These are phyloP conservation scores for Penicillium sp. DNA, from an alignment of 2,329 filamentous ascomycete species.

Conservation along the genomic window DNA sequence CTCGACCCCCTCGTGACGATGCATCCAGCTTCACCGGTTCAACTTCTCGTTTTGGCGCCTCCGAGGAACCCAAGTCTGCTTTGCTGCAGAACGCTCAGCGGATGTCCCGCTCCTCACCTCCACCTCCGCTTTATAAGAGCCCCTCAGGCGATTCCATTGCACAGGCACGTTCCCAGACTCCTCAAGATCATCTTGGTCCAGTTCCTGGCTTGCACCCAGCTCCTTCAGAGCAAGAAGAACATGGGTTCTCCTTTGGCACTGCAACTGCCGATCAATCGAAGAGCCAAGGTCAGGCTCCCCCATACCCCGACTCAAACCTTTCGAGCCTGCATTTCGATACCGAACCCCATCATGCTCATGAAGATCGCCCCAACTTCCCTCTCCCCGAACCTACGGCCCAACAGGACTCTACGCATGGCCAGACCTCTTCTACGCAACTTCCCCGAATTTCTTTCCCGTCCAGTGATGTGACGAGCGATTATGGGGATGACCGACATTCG, in stretches of 20 bases:
- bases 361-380: slow-evolving; percentile 27
- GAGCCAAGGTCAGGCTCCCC: background rate
- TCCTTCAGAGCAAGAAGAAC: slow-evolving; percentile 18
- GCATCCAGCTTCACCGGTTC: slow-evolving; percentile 59
- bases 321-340: slow-evolving; percentile 26
- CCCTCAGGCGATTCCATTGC: slow-evolving; percentile 20
- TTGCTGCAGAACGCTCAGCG: slow-evolving; percentile 61
- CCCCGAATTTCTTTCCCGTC: slow-evolving; percentile 46
- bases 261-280: slow-evolving; percentile 9
- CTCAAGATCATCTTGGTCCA: slow-evolving; percentile 22
- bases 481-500: slow-evolving; percentile 57
- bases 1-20: slow-evolving; percentile 47
- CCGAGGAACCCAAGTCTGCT: slow-evolving; percentile 55
- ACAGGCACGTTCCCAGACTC: slow-evolving; percentile 10
- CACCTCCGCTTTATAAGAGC: slow-evolving; percentile 31
- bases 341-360: slow-evolving; percentile 3
- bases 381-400: slow-evolving; percentile 23
- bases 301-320: slow-evolving; percentile 19
- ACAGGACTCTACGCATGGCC: slow-evolving; percentile 16
- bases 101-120: slow-evolving; percentile 60
- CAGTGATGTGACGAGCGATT: slow-evolving; percentile 58
- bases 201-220: slow-evolving; percentile 8
- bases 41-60: slow-evolving; percentile 45
- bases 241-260: slow-evolving; percentile 18
- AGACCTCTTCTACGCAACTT: slow-evolving; percentile 25